Base-by-base conservation (phyloP, 345 rosid genomes). In the Brassica cretica region DNA sequence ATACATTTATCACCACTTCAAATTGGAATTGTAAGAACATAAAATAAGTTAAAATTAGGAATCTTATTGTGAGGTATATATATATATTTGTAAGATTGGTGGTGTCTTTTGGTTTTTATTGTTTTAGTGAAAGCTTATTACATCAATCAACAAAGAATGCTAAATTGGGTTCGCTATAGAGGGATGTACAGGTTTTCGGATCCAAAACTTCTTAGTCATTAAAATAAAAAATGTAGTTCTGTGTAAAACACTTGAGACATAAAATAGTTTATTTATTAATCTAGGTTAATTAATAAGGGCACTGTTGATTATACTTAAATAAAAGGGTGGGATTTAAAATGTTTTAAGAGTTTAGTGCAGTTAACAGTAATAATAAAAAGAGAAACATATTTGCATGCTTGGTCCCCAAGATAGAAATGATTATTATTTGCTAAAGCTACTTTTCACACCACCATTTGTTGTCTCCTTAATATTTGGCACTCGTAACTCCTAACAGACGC, bases 341-440 rank as follows among this genome's bases (percentile, higher is more conserved):
- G n/a, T 15, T 37, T 15, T 1, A 25, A 58, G 66, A 65, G 63
- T 65, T 64, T 56, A 10, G 68, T 44, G 60, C 53, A 19, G 6
- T 62, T 62, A 29, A 62, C 39, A 62, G 66, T 62, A 62, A 62
- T 15, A 72, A 46, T 60, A 18, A 41, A 59, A 66, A 78, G 60
- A 19, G 39, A 44, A 72, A 15, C 16, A 44, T 44, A 66, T 59
- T 72, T 72, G 81, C 73, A 66, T 78, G 68, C 39, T 60, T 72
- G 69, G 73, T 72, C 77, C 77, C 53, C 18, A 3, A 35, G 32
- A 67, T 25, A 35, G n/a, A 74, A 62, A 35, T 35, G 2, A 69
- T 68, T 68, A 49, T 68, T 73, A 73, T 68, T 74, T 73, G 65
- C 35, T 6, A 72, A 62, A 79, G 75, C 59, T 11, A 35, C 75